Evolutionary conservation across 805 yeast genomes (phyloP).

Genomic region (Blastobotrys americana): DNA sequence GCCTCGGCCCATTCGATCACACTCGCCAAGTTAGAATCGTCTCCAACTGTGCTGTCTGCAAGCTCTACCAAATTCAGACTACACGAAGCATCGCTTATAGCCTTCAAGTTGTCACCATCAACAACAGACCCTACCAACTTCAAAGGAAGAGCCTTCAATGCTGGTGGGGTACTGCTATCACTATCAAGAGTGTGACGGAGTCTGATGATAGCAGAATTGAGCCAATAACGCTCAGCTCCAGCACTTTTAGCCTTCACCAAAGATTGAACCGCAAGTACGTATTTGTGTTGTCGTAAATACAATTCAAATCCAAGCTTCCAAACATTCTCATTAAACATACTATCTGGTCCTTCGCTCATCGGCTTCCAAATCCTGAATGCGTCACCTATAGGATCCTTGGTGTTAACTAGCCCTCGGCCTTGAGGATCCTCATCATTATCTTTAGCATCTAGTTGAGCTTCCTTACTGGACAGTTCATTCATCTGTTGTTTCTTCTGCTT

Average conservation of each 20-base stretch:
- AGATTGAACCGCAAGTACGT: constrained; percentile 46
- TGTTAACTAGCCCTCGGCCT: constrained; percentile 36
- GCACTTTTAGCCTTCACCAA: constrained; percentile 39
- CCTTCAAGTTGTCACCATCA: not conserved
- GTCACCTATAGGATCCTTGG: constrained; percentile 37
- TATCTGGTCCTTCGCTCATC: constrained; percentile 26
- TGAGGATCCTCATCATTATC: constrained; percentile 37
- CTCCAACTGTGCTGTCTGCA: not conserved
- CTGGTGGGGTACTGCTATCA: constrained; percentile 39
- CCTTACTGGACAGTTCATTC: constrained; percentile 35
- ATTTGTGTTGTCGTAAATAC: constrained; percentile 40
- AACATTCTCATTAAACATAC: constrained; percentile 22
- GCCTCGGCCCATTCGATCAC: not conserved
- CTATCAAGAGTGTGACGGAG: constrained; percentile 29
- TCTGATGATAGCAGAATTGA: constrained; percentile 30
- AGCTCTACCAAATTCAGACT: not conserved
- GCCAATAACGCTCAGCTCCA: constrained; percentile 26
- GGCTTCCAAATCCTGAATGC: constrained; percentile 39
- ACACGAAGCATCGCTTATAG: not conserved
- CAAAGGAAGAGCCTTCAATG: constrained; percentile 30
- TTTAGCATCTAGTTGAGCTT: not conserved
- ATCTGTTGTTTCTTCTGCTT: constrained; percentile 34
- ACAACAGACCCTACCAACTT: constrained; percentile 16
- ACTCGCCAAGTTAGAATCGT: not conserved
- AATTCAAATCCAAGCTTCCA: constrained; percentile 42